Conservation (phyloP, 441 rosid genomes). For the Macaranga tanarius region DNA sequence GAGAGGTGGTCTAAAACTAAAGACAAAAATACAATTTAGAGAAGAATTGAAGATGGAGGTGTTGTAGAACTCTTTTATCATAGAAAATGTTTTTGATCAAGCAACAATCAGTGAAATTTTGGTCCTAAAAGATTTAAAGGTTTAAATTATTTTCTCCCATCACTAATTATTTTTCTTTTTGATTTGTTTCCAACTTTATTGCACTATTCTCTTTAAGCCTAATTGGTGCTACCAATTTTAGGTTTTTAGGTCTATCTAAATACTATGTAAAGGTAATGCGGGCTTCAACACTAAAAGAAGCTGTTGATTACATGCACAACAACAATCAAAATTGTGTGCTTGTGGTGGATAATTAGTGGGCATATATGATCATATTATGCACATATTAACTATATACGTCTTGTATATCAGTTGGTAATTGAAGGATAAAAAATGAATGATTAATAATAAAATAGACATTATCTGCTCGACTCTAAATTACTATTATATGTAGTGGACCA, state of each 20-base stretch:
- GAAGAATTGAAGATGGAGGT: slow-evolving; percentile 41
- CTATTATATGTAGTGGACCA: too few species aligned
- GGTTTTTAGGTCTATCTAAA: slow-evolving; percentile 78
- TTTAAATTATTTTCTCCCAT: slow-evolving; percentile 16
- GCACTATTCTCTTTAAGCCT: slow-evolving; percentile 7
- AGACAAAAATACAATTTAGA: slow-evolving; percentile 47
- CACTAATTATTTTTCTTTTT: neutral
- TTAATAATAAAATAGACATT: too few species aligned
- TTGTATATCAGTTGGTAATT: too few species aligned
- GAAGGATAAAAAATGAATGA: too few species aligned
- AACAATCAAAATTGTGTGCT: slow-evolving; percentile 68
- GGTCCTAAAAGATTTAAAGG: slow-evolving; percentile 75
- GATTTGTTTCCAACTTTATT: neutral
- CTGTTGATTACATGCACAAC: slow-evolving; percentile 63
- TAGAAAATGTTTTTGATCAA: slow-evolving; percentile 50
- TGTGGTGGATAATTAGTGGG: slow-evolving; percentile 69
- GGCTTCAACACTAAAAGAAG: slow-evolving; percentile 63
- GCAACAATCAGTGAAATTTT: slow-evolving; percentile 57
- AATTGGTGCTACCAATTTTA: slow-evolving; percentile 26
- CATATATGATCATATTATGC: too few species aligned
- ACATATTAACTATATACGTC: too few species aligned
- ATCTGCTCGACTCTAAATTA: too few species aligned
- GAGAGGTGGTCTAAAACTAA: too few species aligned
- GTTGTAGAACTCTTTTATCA: slow-evolving; percentile 60
- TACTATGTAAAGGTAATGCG: slow-evolving; percentile 60